phyloP scores from a whole-genome alignment of 345 rosid species.

The Cardamine occulta region DNA sequence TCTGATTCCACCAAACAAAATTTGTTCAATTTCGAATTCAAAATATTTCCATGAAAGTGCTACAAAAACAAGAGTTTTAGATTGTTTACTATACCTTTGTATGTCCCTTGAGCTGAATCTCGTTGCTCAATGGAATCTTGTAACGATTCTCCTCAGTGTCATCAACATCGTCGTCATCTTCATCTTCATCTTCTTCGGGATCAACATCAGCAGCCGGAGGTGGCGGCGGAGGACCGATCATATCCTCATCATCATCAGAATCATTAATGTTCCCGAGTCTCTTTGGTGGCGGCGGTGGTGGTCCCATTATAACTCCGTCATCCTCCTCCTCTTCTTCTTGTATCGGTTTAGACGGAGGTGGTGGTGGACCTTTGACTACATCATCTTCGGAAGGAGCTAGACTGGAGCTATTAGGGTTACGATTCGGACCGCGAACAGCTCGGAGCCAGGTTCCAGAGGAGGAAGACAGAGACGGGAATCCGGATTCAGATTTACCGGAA shows the following conservation, averaged over 20 bases:
- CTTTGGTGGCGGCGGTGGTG: constrained; percentile 56
- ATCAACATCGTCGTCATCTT: constrained; percentile 50
- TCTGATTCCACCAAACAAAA: constrained; percentile 52
- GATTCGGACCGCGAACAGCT: constrained; percentile 46
- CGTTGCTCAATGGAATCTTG: constrained; percentile 76
- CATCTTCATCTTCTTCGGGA: constrained; percentile 63
- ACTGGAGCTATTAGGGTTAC: constrained; percentile 46
- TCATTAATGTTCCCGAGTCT: constrained; percentile 33
- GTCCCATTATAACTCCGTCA: constrained; percentile 56
- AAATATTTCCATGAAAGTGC: not conserved
- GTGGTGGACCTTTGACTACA: constrained; percentile 43
- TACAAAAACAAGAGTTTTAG: not conserved
- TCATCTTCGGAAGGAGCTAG: constrained; percentile 31
- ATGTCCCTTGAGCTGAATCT: constrained; percentile 92
- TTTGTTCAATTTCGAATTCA: constrained; percentile 10
- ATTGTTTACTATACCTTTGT: constrained; percentile 58
- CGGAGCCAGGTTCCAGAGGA: constrained; percentile 61
- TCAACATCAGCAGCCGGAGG: constrained; percentile 46
- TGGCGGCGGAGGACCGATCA: constrained; percentile 69
- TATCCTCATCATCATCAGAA: constrained; percentile 47
- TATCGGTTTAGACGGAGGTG: constrained; percentile 37
- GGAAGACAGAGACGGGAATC: constrained; percentile 60
- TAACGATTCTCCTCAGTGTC: constrained; percentile 59
- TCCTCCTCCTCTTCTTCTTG: constrained; percentile 34
- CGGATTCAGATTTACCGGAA: too few species aligned